Evolutionary conservation across 768 basidiomycete genomes (phyloP).

Genomic region (Mycena kentingensis): DNA sequence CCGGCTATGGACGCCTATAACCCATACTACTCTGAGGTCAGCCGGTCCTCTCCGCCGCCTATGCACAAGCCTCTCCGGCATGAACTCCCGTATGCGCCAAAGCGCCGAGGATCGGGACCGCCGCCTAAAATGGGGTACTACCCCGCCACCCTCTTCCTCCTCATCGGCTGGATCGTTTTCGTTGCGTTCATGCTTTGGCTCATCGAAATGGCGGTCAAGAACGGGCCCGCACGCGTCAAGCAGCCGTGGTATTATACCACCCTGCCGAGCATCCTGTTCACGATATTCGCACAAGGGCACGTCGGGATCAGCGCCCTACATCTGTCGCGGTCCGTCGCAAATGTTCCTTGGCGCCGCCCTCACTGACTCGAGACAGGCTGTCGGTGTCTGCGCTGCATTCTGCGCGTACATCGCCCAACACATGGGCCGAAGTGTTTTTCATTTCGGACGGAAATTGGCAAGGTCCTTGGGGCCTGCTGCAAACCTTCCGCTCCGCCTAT

Average conservation of each 20-base stretch:
- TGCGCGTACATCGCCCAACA: constrained; percentile 15
- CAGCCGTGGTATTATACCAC: constrained; percentile 18
- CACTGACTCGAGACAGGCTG: no score
- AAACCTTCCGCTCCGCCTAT: constrained; percentile 2
- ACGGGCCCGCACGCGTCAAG: constrained; percentile 8
- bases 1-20: no score
- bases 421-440: constrained; percentile 27
- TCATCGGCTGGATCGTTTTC: constrained; percentile 9
- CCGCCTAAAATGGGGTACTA: constrained; percentile 4
- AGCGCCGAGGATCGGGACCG: background rate
- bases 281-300: constrained; percentile 22
- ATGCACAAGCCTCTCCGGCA: background rate
- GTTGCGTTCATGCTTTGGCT: constrained; percentile 11
- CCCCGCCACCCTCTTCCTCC: constrained; percentile 4
- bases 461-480: constrained; percentile 20
- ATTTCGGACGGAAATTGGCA: constrained; percentile 23
- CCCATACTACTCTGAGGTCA: background rate
- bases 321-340: no score
- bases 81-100: background rate
- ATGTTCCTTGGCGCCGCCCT: no score
- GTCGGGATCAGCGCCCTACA: constrained; percentile 16
- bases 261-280: constrained; percentile 16
- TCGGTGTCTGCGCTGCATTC: constrained; percentile 18
- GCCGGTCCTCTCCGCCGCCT: background rate
- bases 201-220: constrained; percentile 12